Base-by-base conservation (phyloP, 164 flowering plant species). In the Houttuynia cordata region DNA sequence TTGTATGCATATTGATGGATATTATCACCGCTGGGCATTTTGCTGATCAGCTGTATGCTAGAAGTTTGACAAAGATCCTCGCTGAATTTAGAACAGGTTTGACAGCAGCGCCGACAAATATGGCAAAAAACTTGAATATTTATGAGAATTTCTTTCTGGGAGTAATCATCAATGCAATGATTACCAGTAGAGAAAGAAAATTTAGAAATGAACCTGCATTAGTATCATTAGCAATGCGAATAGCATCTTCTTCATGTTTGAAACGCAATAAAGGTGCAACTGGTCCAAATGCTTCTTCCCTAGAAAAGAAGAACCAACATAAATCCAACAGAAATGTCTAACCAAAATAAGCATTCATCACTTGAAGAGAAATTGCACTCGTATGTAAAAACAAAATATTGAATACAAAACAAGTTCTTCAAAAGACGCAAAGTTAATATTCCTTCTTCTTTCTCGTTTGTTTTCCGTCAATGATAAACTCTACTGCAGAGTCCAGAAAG, bases 241-340 rank as follows among this genome's bases (percentile, higher is more conserved):
- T 83, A 52, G 97, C 97, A 68, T 93, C 99, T 57, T 88, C 94
- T 75, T 90, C 99, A 0, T 94, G 85, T 78, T 85, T 88, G 67
- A 93, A 93, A 51, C 77, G 76, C 74, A 86, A 24, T 45, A 90
- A 77, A 17, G 99, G 96, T 57, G 98, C 97, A 69, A 93, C 97
- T 51, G 99, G 96, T 59, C 99, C 99, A 74, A 93, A 90, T 53
- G 83, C 87, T 80, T 93, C 99, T 71, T 90, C 89, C 70, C 92
- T 92, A n/a, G 51, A 56, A 50, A 57, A 49, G 59, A 59, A 23
- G 24, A 21, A 22, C 13, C 8, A 8, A 24, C 25, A 55, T 22
- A n/a, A n/a, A n/a, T n/a, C n/a, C n/a, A n/a, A n/a, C n/a, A 22
- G 14, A 55, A 9, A 55, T 6, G 14, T 55, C 18, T 23, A 56